Conservation (phyloP, 345 rosid genomes). For the Sonneratia caseolaris region DNA sequence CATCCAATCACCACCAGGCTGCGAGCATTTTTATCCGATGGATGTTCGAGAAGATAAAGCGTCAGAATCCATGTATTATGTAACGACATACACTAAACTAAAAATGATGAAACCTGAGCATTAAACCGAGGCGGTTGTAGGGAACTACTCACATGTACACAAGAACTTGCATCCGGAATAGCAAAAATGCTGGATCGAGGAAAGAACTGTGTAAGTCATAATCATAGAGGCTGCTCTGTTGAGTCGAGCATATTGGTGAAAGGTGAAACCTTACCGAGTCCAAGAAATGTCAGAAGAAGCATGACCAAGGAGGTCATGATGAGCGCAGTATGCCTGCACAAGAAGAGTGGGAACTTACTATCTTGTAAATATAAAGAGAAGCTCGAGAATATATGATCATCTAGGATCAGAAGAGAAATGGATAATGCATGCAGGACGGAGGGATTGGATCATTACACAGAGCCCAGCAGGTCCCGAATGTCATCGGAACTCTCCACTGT, state of each 20-base stretch:
- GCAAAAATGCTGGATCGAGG: slow-evolving; percentile 52
- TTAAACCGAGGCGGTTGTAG: neutral
- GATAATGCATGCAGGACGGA: neutral
- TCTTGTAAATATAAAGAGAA: neutral
- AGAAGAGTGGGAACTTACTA: neutral
- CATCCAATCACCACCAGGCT: slow-evolving; percentile 84
- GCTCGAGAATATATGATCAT: neutral
- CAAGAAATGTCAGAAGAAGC: slow-evolving; percentile 71
- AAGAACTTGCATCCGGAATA: slow-evolving; percentile 65
- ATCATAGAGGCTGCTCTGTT: neutral
- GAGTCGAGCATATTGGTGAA: neutral
- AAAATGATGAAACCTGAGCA: neutral
- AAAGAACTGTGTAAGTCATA: neutral
- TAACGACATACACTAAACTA: neutral
- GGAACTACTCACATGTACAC: slow-evolving; percentile 62
- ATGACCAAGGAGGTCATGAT: slow-evolving; percentile 55
- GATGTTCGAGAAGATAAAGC: neutral
- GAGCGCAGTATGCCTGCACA: slow-evolving; percentile 61
- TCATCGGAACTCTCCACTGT: slow-evolving; percentile 46
- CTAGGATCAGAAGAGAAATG: too few species aligned
- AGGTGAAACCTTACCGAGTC: slow-evolving; percentile 50
- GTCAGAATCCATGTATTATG: neutral
- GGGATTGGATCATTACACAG: slow-evolving; percentile 34
- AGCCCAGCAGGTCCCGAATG: slow-evolving; percentile 50
- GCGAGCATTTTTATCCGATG: slow-evolving; percentile 17